These are phyloP conservation scores for Annulohypoxylon stygium DNA, from an alignment of 495 filamentous ascomycete genomes.

Conservation along the genomic window DNA sequence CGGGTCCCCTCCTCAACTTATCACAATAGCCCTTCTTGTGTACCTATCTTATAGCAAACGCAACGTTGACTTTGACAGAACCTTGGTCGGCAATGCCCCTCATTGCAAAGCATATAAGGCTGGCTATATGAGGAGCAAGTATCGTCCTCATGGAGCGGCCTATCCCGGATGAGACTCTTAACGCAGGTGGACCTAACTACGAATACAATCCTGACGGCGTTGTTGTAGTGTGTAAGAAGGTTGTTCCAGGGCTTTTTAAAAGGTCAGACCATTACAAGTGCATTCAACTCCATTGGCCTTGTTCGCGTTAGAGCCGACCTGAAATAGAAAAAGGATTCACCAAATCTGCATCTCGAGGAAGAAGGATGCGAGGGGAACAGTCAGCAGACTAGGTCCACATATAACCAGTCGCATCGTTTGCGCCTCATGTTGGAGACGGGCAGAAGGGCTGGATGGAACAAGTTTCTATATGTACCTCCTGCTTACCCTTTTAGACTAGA, in stretches of 20 bases:
- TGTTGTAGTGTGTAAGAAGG: conserved; percentile 23
- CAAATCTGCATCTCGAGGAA: conserved; percentile 31
- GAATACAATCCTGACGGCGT: conserved; percentile 28
- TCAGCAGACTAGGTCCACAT: conserved; percentile 22
- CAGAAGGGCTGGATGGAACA: background rate
- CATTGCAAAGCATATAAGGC: conserved; percentile 1
- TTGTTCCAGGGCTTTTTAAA: conserved; percentile 21
- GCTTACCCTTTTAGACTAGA: background rate
- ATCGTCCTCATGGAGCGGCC: conserved; percentile 1
- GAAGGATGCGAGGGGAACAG: conserved; percentile 36
- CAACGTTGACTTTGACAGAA: conserved; percentile 6
- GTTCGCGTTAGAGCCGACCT: conserved; percentile 13
- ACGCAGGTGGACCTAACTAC: conserved; percentile 23
- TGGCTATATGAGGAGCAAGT: conserved; percentile 11
- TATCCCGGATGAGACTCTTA: conserved; percentile 29
- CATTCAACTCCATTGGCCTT: conserved; percentile 19
- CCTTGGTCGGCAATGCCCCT: conserved; percentile 14
- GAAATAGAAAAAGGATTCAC: conserved; percentile 38
- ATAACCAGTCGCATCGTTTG: conserved; percentile 8
- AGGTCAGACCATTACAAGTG: conserved; percentile 25
- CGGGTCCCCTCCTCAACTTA: conserved; percentile 8
- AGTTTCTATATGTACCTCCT: background rate
- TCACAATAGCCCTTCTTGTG: conserved; percentile 9
- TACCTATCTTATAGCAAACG: background rate
- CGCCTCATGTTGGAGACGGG: conserved; percentile 21